Base-by-base conservation (phyloP, 257 asterid species). In the Paulownia fortunei region DNA sequence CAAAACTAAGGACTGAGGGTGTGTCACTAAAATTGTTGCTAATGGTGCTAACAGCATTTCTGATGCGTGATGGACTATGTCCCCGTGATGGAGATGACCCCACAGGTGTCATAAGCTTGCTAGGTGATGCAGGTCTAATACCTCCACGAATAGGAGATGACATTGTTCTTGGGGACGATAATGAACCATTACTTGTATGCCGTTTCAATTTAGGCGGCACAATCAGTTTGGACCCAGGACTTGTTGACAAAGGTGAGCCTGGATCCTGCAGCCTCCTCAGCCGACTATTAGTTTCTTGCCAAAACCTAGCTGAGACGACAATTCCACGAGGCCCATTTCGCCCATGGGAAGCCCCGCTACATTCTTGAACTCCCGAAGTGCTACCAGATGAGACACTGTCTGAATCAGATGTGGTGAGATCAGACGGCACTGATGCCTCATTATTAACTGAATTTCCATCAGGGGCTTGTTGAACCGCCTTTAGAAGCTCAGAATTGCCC, bases 361-460 rank as follows among this genome's bases (percentile, higher is more conserved):
- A 79, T 55, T 92, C 97, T 75, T 87, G 98, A 68, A 90, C 82
- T 51, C 89, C 98, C 6, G 97, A 86, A 70, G 95, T 93, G 79
- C 99, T 95, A 66, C 97, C 98, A 23, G 99, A 95, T 36, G 98
- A 95, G 68, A 90, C 97, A 64, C 99, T 95, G 75, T 95, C 99
- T 0, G 98, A 88, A 83, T 95, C 99, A 26, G 98, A 93, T 4
- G 90, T 89, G 44, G 92, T 86, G 69, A 86, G 88, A 79, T 92
- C 97, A 82, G 89, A 86, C 0, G 88, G 91, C 73, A 78, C 70
- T 11, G 82, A 77, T 6, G 83, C 81, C 82, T 89, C 94, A 66
- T 80, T 82, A 72, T 70, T 84, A 19, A 75, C 89, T 10, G 88
- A 85, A 84, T 84, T 84, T 58, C 86, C 86, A 61, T 88, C 88